Evolutionary conservation across 345 rosid genomes (phyloP), one percentile per base, ranked within the genome.

Genomic region (Trapa bicornis): DNA sequence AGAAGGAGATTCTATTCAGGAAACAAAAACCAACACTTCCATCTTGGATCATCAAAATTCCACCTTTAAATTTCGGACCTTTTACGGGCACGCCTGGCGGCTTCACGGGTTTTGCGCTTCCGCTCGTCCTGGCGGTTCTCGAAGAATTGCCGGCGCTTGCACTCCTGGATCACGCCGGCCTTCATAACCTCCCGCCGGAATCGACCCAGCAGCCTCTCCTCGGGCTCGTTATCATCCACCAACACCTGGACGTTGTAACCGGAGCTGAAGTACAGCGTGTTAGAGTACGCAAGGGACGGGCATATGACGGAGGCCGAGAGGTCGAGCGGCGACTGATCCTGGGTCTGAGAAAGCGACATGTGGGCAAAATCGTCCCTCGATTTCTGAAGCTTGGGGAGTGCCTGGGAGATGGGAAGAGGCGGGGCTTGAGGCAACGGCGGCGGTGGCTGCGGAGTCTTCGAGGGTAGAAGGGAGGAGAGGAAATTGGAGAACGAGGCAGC

Each of bases 111-210:
- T 83, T 81, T 88, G 0, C 96, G 75, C 71, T 88, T 88, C 88
- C 80, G 82, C 89, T 85, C 85, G 4, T 91, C 97, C 65, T 85
- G 89, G 37, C 75, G 76, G 71, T 82, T 86, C 88, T 91, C 97
- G 53, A 71, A 78, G 80, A 69, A 85, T 70, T 81, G 83, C 76
- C 91, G 81, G 11, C 91, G 72, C 73, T 80, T 85, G 63, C 86
- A 78, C 80, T 87, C 96, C 75, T 85, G 97, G 52, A 91, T 84
- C 15, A 92, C 79, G 4, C 96, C 98, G 12, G 92, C 92, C 77
- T 73, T 83, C 84, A 87, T 74, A 22, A 87, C 96, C 73, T 92
- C 92, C 45, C 94, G 83, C 54, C 90, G 82, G 54, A 87, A 87
- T 67, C 90, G 82, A 48, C 78, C 78, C 77, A 87, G 69, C 14